Evolutionary conservation across 1,284 basidiomycete species (phyloP), one percentile per base, ranked within the genome.

Genomic region (Earliella scabrosa): DNA sequence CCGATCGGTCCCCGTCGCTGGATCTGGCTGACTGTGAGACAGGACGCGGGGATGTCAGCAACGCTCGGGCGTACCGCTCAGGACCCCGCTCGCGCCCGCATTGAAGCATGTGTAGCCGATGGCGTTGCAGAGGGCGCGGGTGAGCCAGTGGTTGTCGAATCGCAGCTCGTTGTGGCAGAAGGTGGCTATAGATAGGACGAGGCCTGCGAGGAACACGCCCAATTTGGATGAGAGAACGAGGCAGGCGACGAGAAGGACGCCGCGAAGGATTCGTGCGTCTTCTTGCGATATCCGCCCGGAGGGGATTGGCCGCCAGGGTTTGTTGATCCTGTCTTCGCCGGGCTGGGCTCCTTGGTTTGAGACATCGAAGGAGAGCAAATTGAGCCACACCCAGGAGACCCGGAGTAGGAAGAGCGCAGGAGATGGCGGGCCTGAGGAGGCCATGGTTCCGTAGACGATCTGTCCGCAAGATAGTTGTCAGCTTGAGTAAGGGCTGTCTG

Each of bases 251-350:
- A 71, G 71, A 38, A 75, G 71, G 3, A 71, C n/a, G 73, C 75
- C 75, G 13, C 77, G 73, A 2, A 80, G 67, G 1, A 59, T 38
- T 7, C 57, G 56, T 2, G 79, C 73, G 13, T 65, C 64, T 3
- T 44, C 35, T 10, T 74, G 50, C 10, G 75, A 67, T 23, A 81
- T 74, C 2, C 74, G 71, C 9, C 73, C 71, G 4, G 77, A 65
- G 0, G 79, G 78, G 16, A 82, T 64, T 2, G 80, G 80, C 10
- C 79, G 63, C 67, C 76, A 75, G 0, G 75, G 71, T 54, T 80
- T 77, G 64, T 82, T 82, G 38, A 67, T 52, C 3, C 40, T 51
- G 56, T 82, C 79, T 58, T 81, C 80, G 14, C 72, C 71, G 1
- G 69, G 68, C 2, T 66, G 63, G 20, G 74, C 64, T 41, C 68